Base-by-base conservation (phyloP, 2,329 filamentous ascomycete genomes). In the Cladosporium cucumerinum region DNA sequence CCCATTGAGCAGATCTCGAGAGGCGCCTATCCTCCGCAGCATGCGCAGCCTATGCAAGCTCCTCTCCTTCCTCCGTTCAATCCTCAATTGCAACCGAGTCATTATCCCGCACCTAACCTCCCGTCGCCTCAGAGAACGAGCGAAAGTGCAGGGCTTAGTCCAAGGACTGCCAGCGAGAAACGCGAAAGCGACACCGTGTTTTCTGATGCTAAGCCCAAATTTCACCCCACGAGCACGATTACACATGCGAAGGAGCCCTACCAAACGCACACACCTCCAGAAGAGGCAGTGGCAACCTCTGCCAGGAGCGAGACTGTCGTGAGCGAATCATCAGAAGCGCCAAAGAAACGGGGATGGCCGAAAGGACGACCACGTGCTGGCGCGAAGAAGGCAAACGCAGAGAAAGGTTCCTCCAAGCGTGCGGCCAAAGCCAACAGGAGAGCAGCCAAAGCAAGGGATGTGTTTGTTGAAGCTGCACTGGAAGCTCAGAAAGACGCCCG, bases 311-410 rank as follows among this genome's bases (percentile, higher is more conserved):
- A 73, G 54, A 64, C 69, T 6, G 62, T 66, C 2, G 60, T 66
- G 34, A 70, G 64, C 54, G 73, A 72, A 52, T 59, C 66, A 8
- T 69, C 71, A 4, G 72, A 62, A 26, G 70, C 21, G 18, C 64
- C 34, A 54, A 65, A 60, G 32, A 72, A 72, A 57, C 69, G 79
- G 66, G 78, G 78, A 14, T 79, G 77, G 78, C 78, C 79, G 14
- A 82, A 82, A 69, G 80, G 79, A 39, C 82, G 82, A 67, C 76
- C 80, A 16, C 75, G 79, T 54, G 78, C 79, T 58, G 76, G 77
- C 52, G 71, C 67, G 30, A 72, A 75, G 26, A 74, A 76, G 48
- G 69, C 73, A 69, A 78, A 75, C 66, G 65, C 67, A 3, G 62
- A 64, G 14, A 64, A 64, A 11, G 25, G 21, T 14, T 28, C 55